A percentile compares a stretch with the other conserved stretches of the same genome.
Conservation (phyloP, 208 protist genomes). For the Naegleria gruberi region DNA sequence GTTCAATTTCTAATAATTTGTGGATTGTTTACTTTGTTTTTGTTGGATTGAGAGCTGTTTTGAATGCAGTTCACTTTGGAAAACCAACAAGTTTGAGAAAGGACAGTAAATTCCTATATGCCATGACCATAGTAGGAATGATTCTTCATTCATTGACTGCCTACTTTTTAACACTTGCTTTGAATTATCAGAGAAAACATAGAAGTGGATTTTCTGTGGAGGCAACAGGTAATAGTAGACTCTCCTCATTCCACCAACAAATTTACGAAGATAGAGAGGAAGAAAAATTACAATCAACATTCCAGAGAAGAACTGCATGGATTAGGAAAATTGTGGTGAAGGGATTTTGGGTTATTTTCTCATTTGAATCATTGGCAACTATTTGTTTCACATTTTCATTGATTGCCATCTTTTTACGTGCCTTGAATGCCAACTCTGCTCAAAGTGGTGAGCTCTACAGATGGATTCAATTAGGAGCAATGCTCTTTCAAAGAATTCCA, state of each 20-base stretch:
- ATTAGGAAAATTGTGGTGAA: background rate
- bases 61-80: background rate
- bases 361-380: background rate
- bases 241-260: background rate
- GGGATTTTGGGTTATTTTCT: background rate
- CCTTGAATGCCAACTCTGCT: background rate
- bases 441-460: background rate
- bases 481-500: background rate
- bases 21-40: background rate
- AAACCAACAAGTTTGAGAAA: background rate
- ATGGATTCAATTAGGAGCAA: background rate
- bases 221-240: too few species aligned
- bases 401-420: background rate
- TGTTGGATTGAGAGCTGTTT: background rate
- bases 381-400: background rate
- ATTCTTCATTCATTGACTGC: background rate
- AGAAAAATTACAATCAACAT: background rate
- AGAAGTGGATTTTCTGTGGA: background rate
- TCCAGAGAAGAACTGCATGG: background rate
- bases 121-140: background rate
- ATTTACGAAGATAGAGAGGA: background rate
- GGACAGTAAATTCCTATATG: background rate
- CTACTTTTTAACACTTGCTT: background rate
- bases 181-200: background rate
- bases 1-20: background rate